Evolutionary conservation across 2,329 filamentous ascomycete species (phyloP).

Genomic region (Zasmidium citrigriseum): DNA sequence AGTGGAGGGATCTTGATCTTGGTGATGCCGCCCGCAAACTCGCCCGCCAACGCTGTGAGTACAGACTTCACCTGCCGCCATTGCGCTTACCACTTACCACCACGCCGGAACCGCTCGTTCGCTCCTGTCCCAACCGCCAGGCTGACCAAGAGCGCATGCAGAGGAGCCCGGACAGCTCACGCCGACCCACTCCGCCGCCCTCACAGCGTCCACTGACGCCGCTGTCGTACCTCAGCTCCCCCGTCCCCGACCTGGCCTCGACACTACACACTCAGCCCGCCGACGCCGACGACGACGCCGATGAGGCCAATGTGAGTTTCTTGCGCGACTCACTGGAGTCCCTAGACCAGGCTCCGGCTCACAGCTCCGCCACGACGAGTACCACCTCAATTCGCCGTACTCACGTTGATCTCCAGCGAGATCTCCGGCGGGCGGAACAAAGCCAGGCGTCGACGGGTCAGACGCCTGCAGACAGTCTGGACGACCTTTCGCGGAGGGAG

Average conservation of each 20-base stretch:
- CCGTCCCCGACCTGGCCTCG: slow-evolving; percentile 53
- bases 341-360: slow-evolving; percentile 19
- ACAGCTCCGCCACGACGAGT: background rate
- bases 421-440: slow-evolving; percentile 20
- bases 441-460: slow-evolving; percentile 1
- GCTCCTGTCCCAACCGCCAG: background rate
- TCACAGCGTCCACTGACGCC: slow-evolving; percentile 30
- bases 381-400: background rate
- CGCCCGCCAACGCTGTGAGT: background rate
- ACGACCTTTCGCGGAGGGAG: slow-evolving; percentile 43
- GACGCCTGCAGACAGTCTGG: slow-evolving; percentile 26
- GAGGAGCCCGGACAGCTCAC: slow-evolving; percentile 2
- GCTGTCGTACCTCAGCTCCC: slow-evolving; percentile 49
- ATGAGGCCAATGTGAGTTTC: slow-evolving; percentile 54
- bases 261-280: slow-evolving; percentile 46
- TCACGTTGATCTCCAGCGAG: slow-evolving; percentile 24
- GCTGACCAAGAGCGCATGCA: background rate
- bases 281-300: slow-evolving; percentile 37
- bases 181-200: slow-evolving; percentile 7
- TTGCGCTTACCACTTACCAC: background rate
- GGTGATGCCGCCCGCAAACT: background rate
- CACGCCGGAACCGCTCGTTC: background rate
- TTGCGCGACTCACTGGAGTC: slow-evolving; percentile 47
- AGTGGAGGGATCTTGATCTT: no score
- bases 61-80: background rate